A percentile compares a stretch with the other conserved stretches of the same genome.
Conservation (phyloP, 129 eudicot species). For the Solidago caesia region DNA sequence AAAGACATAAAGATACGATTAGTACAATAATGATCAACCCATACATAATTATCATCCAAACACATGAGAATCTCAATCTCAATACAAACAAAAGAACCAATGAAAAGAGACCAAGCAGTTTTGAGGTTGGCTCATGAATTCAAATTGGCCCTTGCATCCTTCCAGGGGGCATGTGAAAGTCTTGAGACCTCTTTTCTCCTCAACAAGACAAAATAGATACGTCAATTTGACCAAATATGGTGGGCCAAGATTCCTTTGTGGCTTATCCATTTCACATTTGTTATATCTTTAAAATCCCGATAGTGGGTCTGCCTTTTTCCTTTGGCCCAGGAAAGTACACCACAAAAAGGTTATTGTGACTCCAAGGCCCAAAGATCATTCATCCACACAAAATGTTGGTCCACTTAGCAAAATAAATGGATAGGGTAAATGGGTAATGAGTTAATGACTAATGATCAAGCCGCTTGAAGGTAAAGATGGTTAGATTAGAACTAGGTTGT, state of each 20-base stretch:
- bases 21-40: too few relatives aligned
- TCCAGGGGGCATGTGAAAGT: constrained; percentile 28
- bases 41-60: too few relatives aligned
- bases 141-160: constrained; percentile 37
- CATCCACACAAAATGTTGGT: not conserved
- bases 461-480: too few relatives aligned
- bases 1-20: too few relatives aligned
- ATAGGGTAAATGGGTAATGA: too few relatives aligned
- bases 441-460: too few relatives aligned
- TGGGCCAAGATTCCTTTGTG: constrained; percentile 27
- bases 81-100: constrained; percentile 1
- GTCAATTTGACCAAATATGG: constrained; percentile 26
- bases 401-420: too few relatives aligned
- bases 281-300: not conserved
- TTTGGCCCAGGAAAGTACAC: constrained; percentile 18
- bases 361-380: constrained; percentile 11
- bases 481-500: too few relatives aligned
- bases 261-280: constrained; percentile 22
- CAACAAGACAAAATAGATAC: constrained; percentile 18
- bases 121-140: constrained; percentile 24
- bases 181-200: not conserved
- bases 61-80: not conserved
- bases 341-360: not conserved
- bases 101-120: constrained; percentile 20
- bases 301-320: not conserved